Evolutionary conservation across 495 filamentous ascomycete genomes (phyloP).

Genomic region (Penicillium canescens): DNA sequence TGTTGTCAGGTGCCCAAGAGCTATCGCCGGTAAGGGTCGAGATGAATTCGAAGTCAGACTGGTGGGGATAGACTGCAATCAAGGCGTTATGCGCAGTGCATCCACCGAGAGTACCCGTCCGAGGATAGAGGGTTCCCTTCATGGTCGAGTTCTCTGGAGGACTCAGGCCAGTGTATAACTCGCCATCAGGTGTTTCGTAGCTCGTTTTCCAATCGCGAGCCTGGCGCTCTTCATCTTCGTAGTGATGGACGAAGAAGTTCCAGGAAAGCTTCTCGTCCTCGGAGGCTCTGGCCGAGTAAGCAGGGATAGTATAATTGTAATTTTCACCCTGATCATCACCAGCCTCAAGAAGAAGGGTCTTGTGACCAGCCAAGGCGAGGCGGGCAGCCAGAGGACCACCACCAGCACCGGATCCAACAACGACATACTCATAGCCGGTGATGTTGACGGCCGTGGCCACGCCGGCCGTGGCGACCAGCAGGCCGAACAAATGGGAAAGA

Average conservation of each 20-base stretch:
- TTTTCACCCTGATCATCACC: constrained; percentile 58
- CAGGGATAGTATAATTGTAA: constrained; percentile 39
- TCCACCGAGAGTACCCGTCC: constrained; percentile 47
- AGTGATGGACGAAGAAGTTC: constrained; percentile 53
- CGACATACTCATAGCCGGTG: constrained; percentile 63
- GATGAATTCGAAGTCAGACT: constrained; percentile 49
- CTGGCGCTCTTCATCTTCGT: constrained; percentile 37
- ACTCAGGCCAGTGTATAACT: constrained; percentile 36
- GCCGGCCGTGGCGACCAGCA: constrained; percentile 14
- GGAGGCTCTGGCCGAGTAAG: constrained; percentile 34
- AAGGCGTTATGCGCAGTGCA: constrained; percentile 49
- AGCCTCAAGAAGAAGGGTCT: constrained; percentile 62
- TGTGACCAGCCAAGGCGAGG: constrained; percentile 60
- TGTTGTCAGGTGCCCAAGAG: constrained; percentile 43
- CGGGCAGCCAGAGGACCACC: constrained; percentile 63
- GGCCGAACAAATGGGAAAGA: no score
- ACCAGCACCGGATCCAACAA: constrained; percentile 66
- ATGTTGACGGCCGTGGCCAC: constrained; percentile 30
- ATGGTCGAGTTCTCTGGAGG: constrained; percentile 39
- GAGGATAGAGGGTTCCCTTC: constrained; percentile 49
- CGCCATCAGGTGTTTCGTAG: constrained; percentile 39
- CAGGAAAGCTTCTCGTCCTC: constrained; percentile 41
- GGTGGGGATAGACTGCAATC: constrained; percentile 39
- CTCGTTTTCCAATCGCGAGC: constrained; percentile 44
- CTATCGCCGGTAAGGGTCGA: constrained; percentile 41